Conservation (phyloP, 192 early-diverging fungal genomes). For the Lunasporangiospora selenospora region DNA sequence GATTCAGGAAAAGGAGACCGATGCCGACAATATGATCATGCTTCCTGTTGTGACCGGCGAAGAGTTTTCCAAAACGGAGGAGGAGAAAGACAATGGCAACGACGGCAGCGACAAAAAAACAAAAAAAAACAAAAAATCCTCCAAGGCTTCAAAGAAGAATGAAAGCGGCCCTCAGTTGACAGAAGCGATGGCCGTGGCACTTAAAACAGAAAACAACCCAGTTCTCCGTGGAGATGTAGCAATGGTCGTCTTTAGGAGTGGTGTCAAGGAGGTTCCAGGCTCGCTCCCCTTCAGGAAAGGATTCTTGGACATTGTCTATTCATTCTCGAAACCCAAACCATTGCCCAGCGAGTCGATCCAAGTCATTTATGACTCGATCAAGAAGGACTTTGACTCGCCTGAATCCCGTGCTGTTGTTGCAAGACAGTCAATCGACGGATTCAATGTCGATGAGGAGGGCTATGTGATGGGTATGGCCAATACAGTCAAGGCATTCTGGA, state of each 20-base stretch:
- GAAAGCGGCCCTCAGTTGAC: slow-evolving; percentile 20
- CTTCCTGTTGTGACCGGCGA: slow-evolving; percentile 63
- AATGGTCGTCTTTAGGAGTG: slow-evolving; percentile 79
- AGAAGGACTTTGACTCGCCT: slow-evolving; percentile 65
- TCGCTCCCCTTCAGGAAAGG: slow-evolving; percentile 77
- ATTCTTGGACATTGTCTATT: slow-evolving; percentile 69
- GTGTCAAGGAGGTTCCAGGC: slow-evolving; percentile 73
- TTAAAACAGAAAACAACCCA: slow-evolving; percentile 66
- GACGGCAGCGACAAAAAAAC: slow-evolving; percentile 50
- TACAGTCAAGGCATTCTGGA: slow-evolving; percentile 57
- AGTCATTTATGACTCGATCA: slow-evolving; percentile 54
- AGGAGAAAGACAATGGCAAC: slow-evolving; percentile 42
- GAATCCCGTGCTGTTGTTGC: slow-evolving; percentile 62
- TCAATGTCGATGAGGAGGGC: slow-evolving; percentile 53
- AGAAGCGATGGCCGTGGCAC: slow-evolving; percentile 54
- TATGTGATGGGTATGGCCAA: slow-evolving; percentile 55
- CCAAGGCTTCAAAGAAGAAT: slow-evolving; percentile 25
- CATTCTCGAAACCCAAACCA: slow-evolving; percentile 59
- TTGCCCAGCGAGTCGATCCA: slow-evolving; percentile 32
- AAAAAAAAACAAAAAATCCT: slow-evolving; percentile 33
- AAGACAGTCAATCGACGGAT: slow-evolving; percentile 62
- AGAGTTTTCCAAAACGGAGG: slow-evolving; percentile 38
- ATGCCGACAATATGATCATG: slow-evolving; percentile 59
- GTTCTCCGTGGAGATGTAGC: slow-evolving; percentile 79
- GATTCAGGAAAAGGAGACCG: slow-evolving; percentile 49